A percentile compares a stretch with the other conserved stretches of the same genome.
Conservation (phyloP, 2,329 filamentous ascomycete species). For the Ascochyta fabae region DNA sequence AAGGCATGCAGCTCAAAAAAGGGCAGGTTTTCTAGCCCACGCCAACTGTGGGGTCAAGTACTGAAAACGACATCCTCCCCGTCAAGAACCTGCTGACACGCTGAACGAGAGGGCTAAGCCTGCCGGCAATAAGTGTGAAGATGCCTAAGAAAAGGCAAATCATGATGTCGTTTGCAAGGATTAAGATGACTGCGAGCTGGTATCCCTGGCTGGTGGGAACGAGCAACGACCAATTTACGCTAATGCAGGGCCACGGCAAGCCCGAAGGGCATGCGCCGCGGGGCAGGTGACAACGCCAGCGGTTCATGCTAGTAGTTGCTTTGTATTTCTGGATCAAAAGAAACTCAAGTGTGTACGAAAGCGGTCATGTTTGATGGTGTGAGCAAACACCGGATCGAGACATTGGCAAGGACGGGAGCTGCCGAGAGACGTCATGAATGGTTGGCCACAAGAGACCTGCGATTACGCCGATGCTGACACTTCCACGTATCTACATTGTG, state of each 20-base stretch:
- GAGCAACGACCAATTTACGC: conserved; percentile 2
- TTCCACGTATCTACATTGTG: background rate
- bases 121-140: background rate
- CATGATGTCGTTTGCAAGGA: conserved; percentile 9
- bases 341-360: background rate
- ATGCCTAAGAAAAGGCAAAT: background rate
- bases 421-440: background rate
- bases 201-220: conserved; percentile 4
- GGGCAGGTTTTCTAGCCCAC: conserved; percentile 11
- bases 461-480: conserved; percentile 8
- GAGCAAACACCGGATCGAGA: background rate
- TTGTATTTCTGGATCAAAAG: background rate
- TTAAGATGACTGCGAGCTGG: background rate
- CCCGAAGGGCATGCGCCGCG: conserved; percentile 6
- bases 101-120: background rate
- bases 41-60: conserved; percentile 13
- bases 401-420: conserved; percentile 3
- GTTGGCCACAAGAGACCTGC: conserved; percentile 6
- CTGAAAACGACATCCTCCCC: background rate
- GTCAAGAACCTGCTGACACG: background rate
- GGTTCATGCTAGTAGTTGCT: conserved; percentile 1
- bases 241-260: conserved; percentile 17
- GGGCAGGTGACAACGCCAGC: conserved; percentile 1
- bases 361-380: background rate
- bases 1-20: conserved; percentile 8